phyloP scores from a whole-genome alignment of 2,329 filamentous ascomycete genomes.

The Albifimbria verrucaria region DNA sequence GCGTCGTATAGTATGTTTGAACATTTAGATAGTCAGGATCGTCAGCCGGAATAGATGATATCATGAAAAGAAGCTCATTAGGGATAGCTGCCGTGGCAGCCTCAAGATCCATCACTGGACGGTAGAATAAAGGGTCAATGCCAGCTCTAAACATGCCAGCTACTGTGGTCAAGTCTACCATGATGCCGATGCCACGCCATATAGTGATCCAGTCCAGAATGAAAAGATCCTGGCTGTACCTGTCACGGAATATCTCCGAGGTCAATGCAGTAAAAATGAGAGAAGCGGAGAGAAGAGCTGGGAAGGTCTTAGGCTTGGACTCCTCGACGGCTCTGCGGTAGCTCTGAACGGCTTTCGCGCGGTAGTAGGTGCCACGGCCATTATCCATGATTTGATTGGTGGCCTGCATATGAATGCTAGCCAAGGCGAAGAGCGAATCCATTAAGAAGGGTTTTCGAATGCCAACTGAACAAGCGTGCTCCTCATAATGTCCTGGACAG shows the following conservation, averaged over 20 bases:
- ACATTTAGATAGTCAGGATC: conserved; percentile 39
- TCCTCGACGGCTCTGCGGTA: conserved; percentile 49
- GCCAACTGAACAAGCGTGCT: conserved; percentile 46
- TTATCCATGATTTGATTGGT: conserved; percentile 34
- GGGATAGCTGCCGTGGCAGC: conserved; percentile 39
- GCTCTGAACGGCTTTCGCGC: conserved; percentile 46
- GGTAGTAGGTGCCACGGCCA: conserved; percentile 39
- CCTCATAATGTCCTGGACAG: conserved; percentile 41
- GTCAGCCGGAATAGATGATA: conserved; percentile 38
- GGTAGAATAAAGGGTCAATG: conserved; percentile 36
- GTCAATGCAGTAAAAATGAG: conserved; percentile 49
- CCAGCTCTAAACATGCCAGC: conserved; percentile 33
- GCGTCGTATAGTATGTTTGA: conserved; percentile 40
- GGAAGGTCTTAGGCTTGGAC: conserved; percentile 41
- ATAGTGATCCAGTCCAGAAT: conserved; percentile 55
- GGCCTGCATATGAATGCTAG: conserved; percentile 46
- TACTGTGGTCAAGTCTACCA: conserved; percentile 21
- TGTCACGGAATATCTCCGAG: conserved; percentile 48
- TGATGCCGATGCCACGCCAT: conserved; percentile 50
- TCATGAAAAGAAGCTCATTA: conserved; percentile 45
- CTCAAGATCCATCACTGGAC: conserved; percentile 46
- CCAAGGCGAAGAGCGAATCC: conserved; percentile 50
- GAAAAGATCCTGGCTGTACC: conserved; percentile 40
- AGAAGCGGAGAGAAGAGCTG: conserved; percentile 49
- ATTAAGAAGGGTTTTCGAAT: conserved; percentile 52